Conservation (phyloP, 1,139 yeast genomes). For the Yueomyces sp. region DNA sequence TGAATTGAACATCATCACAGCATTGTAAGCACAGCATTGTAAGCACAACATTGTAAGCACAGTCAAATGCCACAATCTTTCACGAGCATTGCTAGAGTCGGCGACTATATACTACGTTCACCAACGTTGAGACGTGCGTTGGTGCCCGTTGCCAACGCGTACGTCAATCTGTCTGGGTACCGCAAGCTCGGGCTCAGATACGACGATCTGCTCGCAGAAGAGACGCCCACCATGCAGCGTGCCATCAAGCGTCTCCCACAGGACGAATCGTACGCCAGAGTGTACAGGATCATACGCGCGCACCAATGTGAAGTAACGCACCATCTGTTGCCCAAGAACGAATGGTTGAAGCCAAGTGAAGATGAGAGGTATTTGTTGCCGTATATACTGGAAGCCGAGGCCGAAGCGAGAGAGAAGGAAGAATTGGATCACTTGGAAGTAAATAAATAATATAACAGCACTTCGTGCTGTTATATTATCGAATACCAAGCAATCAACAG, state of each 20-base stretch:
- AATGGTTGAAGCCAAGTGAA: slow-evolving; percentile 70
- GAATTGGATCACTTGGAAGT: slow-evolving; percentile 63
- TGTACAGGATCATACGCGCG: slow-evolving; percentile 83
- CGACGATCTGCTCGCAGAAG: slow-evolving; percentile 82
- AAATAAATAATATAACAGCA: too few relatives aligned
- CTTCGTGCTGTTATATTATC: too few relatives aligned
- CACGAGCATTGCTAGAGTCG: slow-evolving; percentile 71
- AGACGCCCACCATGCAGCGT: slow-evolving; percentile 72
- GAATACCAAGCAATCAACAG: too few relatives aligned
- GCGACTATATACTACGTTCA: slow-evolving; percentile 70
- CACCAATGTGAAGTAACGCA: slow-evolving; percentile 79
- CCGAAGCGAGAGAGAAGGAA: slow-evolving; percentile 76
- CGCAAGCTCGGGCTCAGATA: slow-evolving; percentile 84
- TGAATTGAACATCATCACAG: too few relatives aligned
- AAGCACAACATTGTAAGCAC: neutral
- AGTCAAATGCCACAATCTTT: slow-evolving; percentile 34
- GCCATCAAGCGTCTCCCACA: slow-evolving; percentile 83
- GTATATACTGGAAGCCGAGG: slow-evolving; percentile 86
- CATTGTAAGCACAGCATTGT: too few relatives aligned
- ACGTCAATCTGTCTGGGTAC: slow-evolving; percentile 72
- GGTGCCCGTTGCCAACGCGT: slow-evolving; percentile 68
- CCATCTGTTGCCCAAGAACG: slow-evolving; percentile 69
- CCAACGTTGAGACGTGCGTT: slow-evolving; percentile 66
- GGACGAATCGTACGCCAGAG: slow-evolving; percentile 77
- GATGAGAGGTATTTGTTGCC: slow-evolving; percentile 82